A percentile compares a stretch with the other conserved stretches of the same genome.
These are phyloP conservation scores for Globisporangium parvum DNA, from an alignment of 352 stramenopile genomes.

Conservation along the genomic window DNA sequence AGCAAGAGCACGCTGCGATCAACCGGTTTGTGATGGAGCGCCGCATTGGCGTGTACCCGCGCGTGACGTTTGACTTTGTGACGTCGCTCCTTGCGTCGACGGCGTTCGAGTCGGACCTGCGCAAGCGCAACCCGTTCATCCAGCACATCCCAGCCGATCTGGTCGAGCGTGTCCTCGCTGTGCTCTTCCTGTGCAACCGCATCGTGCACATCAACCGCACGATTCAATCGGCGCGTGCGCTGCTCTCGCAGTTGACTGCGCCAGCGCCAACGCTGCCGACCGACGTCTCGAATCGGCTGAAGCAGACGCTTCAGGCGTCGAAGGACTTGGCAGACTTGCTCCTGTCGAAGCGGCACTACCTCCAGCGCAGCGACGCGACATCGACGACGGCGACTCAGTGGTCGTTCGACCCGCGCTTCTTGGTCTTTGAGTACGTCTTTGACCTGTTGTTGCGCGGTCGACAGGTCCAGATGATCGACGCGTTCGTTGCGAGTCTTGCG, in stretches of 20 bases:
- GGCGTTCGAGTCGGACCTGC: conserved; percentile 53
- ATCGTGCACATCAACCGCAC: conserved; percentile 84
- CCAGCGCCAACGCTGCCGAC: background rate
- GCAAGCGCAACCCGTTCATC: conserved; percentile 63
- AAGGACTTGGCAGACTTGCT: conserved; percentile 76
- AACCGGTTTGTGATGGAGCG: conserved; percentile 58
- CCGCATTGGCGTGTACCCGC: conserved; percentile 49
- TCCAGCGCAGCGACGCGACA: conserved; percentile 14
- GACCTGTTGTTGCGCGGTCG: conserved; percentile 95
- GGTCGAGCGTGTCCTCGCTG: conserved; percentile 41
- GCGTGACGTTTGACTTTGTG: conserved; percentile 73
- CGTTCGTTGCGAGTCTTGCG: conserved; percentile 91
- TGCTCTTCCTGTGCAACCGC: conserved; percentile 73
- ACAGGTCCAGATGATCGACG: conserved; percentile 99
- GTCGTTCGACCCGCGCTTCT: conserved; percentile 95
- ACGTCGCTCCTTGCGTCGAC: conserved; percentile 64
- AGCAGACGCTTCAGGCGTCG: conserved; percentile 75
- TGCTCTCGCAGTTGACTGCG: conserved; percentile 21
- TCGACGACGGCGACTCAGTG: conserved; percentile 32
- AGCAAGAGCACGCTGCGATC: conserved; percentile 16
- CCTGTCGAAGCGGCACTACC: conserved; percentile 71
- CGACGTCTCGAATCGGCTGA: conserved; percentile 23
- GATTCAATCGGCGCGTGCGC: conserved; percentile 37
- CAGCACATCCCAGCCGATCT: conserved; percentile 21
- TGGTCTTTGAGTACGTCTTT: conserved; percentile 99